A percentile compares a stretch with the other conserved stretches of the same genome.
Conservation (phyloP, 1,284 basidiomycete species). For the Cryptococcus sp. region DNA sequence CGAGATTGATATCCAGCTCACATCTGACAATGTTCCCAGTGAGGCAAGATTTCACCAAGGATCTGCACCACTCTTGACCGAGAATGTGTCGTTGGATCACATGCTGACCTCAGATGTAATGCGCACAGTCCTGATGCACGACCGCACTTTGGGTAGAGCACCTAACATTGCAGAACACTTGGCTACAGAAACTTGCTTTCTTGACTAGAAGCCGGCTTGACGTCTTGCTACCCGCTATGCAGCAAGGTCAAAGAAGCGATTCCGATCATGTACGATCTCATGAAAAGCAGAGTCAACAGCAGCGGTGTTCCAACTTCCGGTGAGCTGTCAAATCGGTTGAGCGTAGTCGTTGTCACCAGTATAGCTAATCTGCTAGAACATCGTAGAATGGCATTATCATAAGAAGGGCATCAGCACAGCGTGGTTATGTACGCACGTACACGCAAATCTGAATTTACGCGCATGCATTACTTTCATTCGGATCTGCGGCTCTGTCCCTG, state of each 20-base stretch:
- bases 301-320: conserved; percentile 9
- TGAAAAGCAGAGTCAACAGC: conserved; percentile 9
- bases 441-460: too few species aligned
- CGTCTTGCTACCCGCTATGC: too few species aligned
- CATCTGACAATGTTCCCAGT: conserved; percentile 15
- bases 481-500: too few species aligned
- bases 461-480: too few species aligned
- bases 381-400: conserved; percentile 8
- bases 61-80: background rate
- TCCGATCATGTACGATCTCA: conserved; percentile 6
- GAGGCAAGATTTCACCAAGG: background rate
- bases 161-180: conserved; percentile 18
- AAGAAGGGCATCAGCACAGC: too few species aligned
- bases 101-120: background rate
- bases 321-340: too few species aligned
- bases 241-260: conserved; percentile 13
- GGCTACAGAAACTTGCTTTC: too few species aligned
- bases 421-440: too few species aligned
- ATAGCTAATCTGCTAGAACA: too few species aligned
- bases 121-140: conserved; percentile 16
- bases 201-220: too few species aligned
- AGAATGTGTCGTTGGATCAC: too few species aligned
- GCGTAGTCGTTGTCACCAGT: too few species aligned
- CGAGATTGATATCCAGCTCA: conserved; percentile 20
- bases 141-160: conserved; percentile 14